Evolutionary conservation across 2,329 filamentous ascomycete genomes (phyloP), one percentile per base, ranked within the genome.

Genomic region (Penicillium sp.): DNA sequence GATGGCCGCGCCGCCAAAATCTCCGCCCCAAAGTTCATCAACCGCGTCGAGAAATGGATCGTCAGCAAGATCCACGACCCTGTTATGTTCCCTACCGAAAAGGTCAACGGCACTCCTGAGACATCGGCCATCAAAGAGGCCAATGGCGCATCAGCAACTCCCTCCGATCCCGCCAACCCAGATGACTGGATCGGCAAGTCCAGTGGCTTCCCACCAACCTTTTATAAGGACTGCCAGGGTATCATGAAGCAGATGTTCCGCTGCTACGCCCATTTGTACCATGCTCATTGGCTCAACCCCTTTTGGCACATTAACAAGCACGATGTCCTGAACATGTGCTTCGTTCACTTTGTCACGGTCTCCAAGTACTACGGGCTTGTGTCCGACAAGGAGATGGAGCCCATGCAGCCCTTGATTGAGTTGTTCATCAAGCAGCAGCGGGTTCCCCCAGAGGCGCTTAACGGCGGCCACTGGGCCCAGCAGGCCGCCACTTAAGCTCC

Each of bases 191-290:
- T 96, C 55, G 94, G 94, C 68, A 96, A 95, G 78, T 85, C 89
- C 44, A 94, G 90, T 58, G 93, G 93, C 4, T 99, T 99, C 75
- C 94, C 94, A 2, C 85, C 89, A 61, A 89, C 90, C 63, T 97
- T 97, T 74, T 82, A 93, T 66, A 85, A 88, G 59, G 91, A 96
- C 65, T 94, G 93, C 80, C 91, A 95, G 79, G 88, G 88, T 62
- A 94, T 97, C 68, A 93, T 97, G 79, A 89, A 92, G 67, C 94
- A 97, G 77, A 97, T 99, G 88, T 97, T 99, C 82, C 89, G 94
- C 57, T 93, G 97, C 65, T 99, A 99, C 71, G 88, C 94, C 45
- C 94, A 99, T 75, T 86, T 99, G 58, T 99, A 99, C 80, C 97
- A 96, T 84, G 90, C 92, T 55, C 94, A 99, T 75, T 99, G 90